phyloP scores from a whole-genome alignment of 2,329 filamentous ascomycete species.

The Aureobasidium musti region DNA sequence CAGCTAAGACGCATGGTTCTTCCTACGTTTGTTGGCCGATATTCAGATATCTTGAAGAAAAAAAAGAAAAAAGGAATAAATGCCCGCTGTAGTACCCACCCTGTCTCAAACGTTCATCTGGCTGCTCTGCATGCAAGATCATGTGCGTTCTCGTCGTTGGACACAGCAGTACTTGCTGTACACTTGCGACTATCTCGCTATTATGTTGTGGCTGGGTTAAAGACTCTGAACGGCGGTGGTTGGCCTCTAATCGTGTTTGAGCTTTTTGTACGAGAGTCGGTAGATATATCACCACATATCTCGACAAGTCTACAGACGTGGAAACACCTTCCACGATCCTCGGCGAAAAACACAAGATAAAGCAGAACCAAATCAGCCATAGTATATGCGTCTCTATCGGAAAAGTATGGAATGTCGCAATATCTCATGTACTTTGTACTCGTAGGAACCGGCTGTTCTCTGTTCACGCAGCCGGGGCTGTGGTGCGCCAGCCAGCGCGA shows the following conservation, averaged over 20 bases:
- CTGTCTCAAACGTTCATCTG: neutral
- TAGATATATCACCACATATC: neutral
- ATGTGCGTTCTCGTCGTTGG: neutral
- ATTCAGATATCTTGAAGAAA: neutral
- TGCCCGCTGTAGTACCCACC: neutral
- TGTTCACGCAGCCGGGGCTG: neutral
- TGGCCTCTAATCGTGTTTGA: neutral
- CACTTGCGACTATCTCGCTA: too few species aligned
- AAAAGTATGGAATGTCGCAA: neutral
- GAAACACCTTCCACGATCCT: neutral
- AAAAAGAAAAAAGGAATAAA: neutral
- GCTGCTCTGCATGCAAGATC: neutral
- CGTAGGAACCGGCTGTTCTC: neutral
- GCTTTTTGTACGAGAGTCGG: neutral
- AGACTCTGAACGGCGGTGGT: neutral
- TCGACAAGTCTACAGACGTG: neutral
- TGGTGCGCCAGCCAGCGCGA: neutral
- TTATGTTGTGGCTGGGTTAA: neutral
- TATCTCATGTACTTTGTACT: conserved; percentile 7
- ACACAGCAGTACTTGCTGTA: neutral
- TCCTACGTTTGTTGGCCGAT: too few species aligned
- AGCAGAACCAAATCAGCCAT: neutral
- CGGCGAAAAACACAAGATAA: too few species aligned
- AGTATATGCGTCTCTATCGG: neutral
- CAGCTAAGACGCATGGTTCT: too few species aligned